These are phyloP conservation scores for Saitozyma sp. DNA, from an alignment of 768 basidiomycete species.

Conservation along the genomic window DNA sequence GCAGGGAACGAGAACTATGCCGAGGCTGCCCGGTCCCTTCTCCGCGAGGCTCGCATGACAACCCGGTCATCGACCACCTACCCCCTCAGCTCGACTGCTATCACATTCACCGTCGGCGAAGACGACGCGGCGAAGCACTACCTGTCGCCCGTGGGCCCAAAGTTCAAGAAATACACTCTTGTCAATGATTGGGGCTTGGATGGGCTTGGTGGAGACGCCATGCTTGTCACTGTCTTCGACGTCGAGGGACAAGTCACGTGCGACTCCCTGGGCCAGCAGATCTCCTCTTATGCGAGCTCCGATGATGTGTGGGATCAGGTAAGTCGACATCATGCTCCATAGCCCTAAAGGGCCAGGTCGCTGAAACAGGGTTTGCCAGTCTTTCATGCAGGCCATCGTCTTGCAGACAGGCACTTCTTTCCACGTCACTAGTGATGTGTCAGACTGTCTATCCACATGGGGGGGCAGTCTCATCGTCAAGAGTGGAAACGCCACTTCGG, in stretches of 20 bases:
- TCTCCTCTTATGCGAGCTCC: conserved; percentile 14
- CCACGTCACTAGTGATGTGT: conserved; percentile 23
- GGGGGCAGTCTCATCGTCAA: conserved; percentile 25
- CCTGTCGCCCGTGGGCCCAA: conserved; percentile 20
- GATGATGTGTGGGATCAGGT: conserved; percentile 45
- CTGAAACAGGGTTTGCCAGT: conserved; percentile 6
- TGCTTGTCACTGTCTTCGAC: conserved; percentile 32
- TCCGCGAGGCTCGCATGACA: neutral
- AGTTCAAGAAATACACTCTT: conserved; percentile 22
- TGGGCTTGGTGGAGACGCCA: conserved; percentile 4
- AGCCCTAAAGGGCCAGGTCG: neutral
- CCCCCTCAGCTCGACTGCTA: conserved; percentile 16
- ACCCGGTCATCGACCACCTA: neutral
- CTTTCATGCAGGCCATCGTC: conserved; percentile 23
- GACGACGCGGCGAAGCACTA: conserved; percentile 27
- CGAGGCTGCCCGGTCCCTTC: conserved; percentile 4
- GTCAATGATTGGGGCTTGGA: conserved; percentile 14
- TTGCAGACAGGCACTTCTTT: conserved; percentile 10
- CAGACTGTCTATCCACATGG: conserved; percentile 18
- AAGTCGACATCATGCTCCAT: too few species aligned
- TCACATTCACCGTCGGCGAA: conserved; percentile 21
- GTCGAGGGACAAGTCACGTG: conserved; percentile 35
- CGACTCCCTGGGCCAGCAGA: conserved; percentile 25
- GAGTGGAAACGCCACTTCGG: conserved; percentile 23
- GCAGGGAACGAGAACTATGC: conserved; percentile 18